These are phyloP conservation scores for Xenoacremonium recifei DNA, from an alignment of 2,329 filamentous ascomycete genomes.

Conservation along the genomic window DNA sequence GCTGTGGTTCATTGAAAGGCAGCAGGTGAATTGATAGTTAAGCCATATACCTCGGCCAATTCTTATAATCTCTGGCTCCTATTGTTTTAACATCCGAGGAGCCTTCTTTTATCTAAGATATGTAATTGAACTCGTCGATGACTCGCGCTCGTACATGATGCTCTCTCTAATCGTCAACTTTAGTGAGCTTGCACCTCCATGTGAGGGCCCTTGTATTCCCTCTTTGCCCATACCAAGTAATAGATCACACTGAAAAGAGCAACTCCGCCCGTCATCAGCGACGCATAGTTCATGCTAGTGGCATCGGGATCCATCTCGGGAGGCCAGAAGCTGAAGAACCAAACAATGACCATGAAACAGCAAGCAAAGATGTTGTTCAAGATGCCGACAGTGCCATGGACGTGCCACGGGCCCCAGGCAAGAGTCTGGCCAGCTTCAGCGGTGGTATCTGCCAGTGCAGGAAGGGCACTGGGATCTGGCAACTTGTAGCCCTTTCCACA, in stretches of 20 bases:
- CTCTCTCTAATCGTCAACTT: not conserved
- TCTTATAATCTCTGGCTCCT: too few relatives aligned
- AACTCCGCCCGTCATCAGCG: constrained; percentile 40
- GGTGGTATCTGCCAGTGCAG: constrained; percentile 13
- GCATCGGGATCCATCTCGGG: constrained; percentile 23
- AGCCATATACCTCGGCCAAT: too few relatives aligned
- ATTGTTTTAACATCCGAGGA: too few relatives aligned
- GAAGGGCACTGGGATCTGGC: constrained; percentile 16
- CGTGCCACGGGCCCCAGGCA: constrained; percentile 53
- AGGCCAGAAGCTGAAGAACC: constrained; percentile 55
- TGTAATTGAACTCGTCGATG: too few relatives aligned
- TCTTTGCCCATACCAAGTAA: constrained; percentile 40
- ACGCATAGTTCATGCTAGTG: constrained; percentile 44
- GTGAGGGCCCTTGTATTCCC: constrained; percentile 44
- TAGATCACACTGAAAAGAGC: constrained; percentile 43
- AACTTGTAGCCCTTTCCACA: constrained; percentile 21
- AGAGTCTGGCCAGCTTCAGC: constrained; percentile 16
- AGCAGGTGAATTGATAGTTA: too few relatives aligned
- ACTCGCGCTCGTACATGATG: too few relatives aligned
- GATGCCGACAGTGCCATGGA: constrained; percentile 49
- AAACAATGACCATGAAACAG: constrained; percentile 50
- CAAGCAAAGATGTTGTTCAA: constrained; percentile 54
- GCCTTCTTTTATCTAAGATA: too few relatives aligned
- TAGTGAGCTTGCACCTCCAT: constrained; percentile 17
- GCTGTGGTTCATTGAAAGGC: too few relatives aligned